These are phyloP conservation scores for Monilinia aucupariae DNA, from an alignment of 2,329 filamentous ascomycete genomes.

Conservation along the genomic window DNA sequence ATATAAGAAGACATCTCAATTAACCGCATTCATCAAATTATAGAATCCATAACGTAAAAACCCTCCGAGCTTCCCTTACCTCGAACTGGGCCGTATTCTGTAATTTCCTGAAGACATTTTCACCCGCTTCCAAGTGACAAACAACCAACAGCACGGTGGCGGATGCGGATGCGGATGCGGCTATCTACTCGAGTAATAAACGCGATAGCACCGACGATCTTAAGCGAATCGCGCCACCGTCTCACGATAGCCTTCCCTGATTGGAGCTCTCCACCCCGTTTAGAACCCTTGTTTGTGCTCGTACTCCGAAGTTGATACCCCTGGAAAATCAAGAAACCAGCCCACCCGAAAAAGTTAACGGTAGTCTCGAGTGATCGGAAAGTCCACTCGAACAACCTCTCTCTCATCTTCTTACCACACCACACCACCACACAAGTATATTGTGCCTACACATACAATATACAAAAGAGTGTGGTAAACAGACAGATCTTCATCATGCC, in stretches of 20 bases:
- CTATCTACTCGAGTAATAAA: neutral
- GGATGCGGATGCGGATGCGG: neutral
- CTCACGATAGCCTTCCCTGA: neutral
- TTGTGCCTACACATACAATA: neutral
- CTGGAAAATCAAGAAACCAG: neutral
- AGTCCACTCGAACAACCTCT: neutral
- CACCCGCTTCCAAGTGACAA: neutral
- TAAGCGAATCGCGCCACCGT: neutral
- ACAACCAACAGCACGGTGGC: neutral
- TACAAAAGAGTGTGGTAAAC: neutral
- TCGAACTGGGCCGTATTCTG: neutral
- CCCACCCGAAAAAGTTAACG: neutral
- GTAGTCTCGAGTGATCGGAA: neutral
- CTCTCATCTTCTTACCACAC: neutral
- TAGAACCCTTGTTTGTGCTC: neutral
- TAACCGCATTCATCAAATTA: neutral
- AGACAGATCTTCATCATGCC: slow-evolving; percentile 8
- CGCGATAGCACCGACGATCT: neutral
- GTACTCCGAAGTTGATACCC: neutral
- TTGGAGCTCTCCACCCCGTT: neutral
- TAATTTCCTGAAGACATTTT: neutral
- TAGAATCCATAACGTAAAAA: no score
- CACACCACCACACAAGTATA: neutral
- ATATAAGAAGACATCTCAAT: neutral
- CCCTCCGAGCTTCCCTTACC: no score